Base-by-base conservation (phyloP, 768 basidiomycete genomes). In the Panaeolus cyanescens region DNA sequence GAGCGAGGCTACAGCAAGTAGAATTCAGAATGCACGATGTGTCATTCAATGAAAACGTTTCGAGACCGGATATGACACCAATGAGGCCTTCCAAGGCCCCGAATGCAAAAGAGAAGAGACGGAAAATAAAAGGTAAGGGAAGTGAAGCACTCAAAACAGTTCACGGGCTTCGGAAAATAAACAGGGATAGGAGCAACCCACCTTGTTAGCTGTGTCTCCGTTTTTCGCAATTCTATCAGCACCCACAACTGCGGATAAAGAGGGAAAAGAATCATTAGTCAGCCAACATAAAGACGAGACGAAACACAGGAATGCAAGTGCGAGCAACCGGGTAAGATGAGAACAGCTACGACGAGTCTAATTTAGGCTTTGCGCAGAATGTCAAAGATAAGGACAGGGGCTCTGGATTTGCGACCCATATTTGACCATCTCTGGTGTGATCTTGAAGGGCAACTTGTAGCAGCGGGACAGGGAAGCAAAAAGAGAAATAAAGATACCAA, bases 191-290 rank as follows among this genome's bases (percentile, higher is more conserved):
- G 54, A 32, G 45, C 32, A 33, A 67, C 69, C 36, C 13, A 77
- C 82, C 80, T 99, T 99, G 82, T 99, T 99, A 15, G 96, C 96
- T 1, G 96, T 98, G 76, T 98, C 96, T 4, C 96, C 96, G 68
- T 99, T 98, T 71, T 79, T 84, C 1, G 94, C 93, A 65, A 99
- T 88, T 61, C 95, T 80, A 71, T 96, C 94, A 15, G 94, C 93
- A 36, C 94, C 93, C 34, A 95, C 94, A 58, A 81, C 92, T 91
- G 64, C 58, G 42, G 57, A 33, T 62, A 32, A n/a, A n/a, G n/a
- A n/a, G n/a, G n/a, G 17, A 42, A 25, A 42, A 42, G 22, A 50
- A 25, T 25, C 15, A 15, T 7, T 50, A 15, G 45, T 50, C 45
- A 50, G 45, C 25, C 25, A 50, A 50, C 30, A 30, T 28, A 12